These are phyloP conservation scores for Balakata baccata DNA, from an alignment of 345 rosid genomes.

Conservation along the genomic window DNA sequence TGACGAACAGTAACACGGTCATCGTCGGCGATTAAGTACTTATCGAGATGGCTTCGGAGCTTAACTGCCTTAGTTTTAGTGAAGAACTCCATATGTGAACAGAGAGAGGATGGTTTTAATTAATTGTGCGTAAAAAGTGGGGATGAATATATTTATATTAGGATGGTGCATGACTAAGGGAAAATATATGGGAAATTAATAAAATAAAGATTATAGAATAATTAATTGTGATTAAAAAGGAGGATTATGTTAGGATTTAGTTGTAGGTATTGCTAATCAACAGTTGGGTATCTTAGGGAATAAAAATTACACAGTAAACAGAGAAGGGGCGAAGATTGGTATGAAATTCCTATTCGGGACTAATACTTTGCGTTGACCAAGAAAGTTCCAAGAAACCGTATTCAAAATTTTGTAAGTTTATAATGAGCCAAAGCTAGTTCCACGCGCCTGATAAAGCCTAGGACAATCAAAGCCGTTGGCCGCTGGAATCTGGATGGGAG, in stretches of 20 bases:
- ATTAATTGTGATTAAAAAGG: conserved; percentile 11
- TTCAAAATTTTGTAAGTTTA: too few relatives aligned
- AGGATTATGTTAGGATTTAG: conserved; percentile 10
- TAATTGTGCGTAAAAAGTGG: too few relatives aligned
- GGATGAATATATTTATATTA: too few relatives aligned
- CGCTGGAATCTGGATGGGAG: too few relatives aligned
- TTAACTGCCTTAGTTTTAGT: conserved; percentile 56
- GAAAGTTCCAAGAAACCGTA: neutral
- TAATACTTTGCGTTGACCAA: neutral
- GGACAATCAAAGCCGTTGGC: too few relatives aligned
- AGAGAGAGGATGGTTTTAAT: neutral
- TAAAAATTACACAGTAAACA: neutral
- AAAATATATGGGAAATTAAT: too few relatives aligned
- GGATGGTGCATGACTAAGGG: too few relatives aligned
- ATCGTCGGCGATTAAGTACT: conserved; percentile 74
- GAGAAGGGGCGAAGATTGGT: neutral
- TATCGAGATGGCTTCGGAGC: conserved; percentile 80
- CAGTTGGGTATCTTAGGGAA: neutral
- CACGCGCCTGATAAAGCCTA: too few relatives aligned
- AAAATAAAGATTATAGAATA: neutral
- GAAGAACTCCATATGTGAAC: conserved; percentile 60
- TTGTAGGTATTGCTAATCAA: neutral
- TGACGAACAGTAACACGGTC: conserved; percentile 63
- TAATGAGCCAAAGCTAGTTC: too few relatives aligned
- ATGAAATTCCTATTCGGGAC: conserved; percentile 6